Conservation (phyloP, 257 asterid species). For the Forsythia suspensa region DNA sequence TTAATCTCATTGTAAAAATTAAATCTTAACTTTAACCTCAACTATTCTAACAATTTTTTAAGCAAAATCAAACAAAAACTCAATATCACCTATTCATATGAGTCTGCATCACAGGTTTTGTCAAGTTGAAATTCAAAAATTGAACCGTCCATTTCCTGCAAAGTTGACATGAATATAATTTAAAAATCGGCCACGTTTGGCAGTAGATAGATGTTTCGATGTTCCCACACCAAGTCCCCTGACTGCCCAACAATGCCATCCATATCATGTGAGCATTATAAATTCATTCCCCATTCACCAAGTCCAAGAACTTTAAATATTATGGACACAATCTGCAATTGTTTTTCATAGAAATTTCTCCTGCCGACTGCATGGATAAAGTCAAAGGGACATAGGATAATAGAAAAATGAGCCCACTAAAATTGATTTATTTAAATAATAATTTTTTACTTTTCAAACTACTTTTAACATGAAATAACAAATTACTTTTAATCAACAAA, state of each 20-base stretch:
- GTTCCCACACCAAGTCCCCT: slow-evolving; percentile 45
- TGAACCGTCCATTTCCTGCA: slow-evolving; percentile 13
- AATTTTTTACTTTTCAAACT: no score
- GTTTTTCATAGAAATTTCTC: slow-evolving; percentile 27
- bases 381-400: slow-evolving; percentile 38
- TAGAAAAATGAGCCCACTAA: background rate
- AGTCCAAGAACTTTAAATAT: background rate
- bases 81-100: background rate
- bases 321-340: background rate
- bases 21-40: no score
- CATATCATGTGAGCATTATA: slow-evolving; percentile 45
- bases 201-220: slow-evolving; percentile 28
- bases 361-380: slow-evolving; percentile 36
- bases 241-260: slow-evolving; percentile 33
- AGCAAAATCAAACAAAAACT: background rate
- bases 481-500: no score
- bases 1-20: no score
- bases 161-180: slow-evolving; percentile 1
- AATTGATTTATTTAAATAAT: no score
- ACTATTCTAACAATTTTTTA: background rate
- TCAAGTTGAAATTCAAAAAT: background rate
- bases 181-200: slow-evolving; percentile 16
- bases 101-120: background rate
- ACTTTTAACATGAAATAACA: no score
- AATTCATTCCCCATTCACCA: background rate